Conservation (phyloP, 2,329 filamentous ascomycete species). For the Paraphaeosphaeria minitans region DNA sequence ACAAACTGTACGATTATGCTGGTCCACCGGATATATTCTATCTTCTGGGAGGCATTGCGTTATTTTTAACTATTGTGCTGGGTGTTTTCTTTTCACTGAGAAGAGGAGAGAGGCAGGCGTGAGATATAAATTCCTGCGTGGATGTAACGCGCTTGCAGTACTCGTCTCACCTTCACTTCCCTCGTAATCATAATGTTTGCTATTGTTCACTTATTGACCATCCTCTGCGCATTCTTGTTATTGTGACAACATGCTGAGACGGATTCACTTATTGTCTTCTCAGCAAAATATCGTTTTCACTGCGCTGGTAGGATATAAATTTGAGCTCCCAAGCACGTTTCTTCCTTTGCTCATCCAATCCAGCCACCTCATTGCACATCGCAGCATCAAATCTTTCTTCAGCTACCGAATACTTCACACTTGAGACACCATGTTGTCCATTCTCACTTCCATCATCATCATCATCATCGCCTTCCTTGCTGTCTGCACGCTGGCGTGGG, state of each 20-base stretch:
- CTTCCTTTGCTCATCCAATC: background rate
- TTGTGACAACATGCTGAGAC: background rate
- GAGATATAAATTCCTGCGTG: background rate
- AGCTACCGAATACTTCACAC: background rate
- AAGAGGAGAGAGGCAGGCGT: constrained; percentile 16
- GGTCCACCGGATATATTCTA: constrained; percentile 25
- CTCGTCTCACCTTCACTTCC: constrained; percentile 45
- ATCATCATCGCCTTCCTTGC: background rate
- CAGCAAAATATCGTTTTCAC: background rate
- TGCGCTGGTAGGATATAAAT: background rate
- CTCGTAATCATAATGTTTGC: background rate
- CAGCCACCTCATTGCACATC: background rate
- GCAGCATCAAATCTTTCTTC: background rate
- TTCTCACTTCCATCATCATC: background rate
- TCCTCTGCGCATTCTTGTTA: background rate
- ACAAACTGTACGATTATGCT: constrained; percentile 17
- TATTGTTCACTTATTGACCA: background rate
- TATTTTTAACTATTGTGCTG: constrained; percentile 70
- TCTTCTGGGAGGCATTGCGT: constrained; percentile 70
- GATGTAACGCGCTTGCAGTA: background rate
- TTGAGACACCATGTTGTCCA: background rate
- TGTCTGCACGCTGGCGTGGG: background rate
- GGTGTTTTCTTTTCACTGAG: constrained; percentile 74
- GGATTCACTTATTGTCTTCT: background rate
- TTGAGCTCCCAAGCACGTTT: background rate